Conservation (phyloP, 2,329 filamentous ascomycete species). For the Trichoderma atroviride region DNA sequence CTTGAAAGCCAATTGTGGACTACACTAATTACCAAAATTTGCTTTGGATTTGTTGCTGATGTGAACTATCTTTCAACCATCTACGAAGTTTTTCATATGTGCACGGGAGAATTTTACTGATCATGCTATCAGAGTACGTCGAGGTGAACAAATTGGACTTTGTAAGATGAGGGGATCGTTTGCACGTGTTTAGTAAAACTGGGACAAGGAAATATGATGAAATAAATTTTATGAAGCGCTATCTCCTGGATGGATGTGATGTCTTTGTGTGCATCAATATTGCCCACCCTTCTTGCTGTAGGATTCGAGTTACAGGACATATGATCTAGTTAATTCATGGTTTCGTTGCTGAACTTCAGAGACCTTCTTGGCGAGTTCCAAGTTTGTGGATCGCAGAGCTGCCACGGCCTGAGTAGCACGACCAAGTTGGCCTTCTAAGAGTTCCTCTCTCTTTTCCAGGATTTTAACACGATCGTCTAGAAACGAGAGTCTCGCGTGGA, state of each 20-base stretch:
- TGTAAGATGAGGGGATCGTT: background rate
- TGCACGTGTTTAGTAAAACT: background rate
- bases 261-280: background rate
- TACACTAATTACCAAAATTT: constrained; percentile 11
- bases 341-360: constrained; percentile 24
- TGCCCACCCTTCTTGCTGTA: background rate
- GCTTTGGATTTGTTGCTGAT: background rate
- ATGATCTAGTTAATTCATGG: constrained; percentile 18
- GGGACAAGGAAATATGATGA: constrained; percentile 6
- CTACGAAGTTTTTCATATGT: constrained; percentile 5
- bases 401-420: constrained; percentile 6
- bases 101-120: background rate
- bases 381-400: constrained; percentile 12
- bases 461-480: constrained; percentile 23
- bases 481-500: constrained; percentile 15
- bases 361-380: constrained; percentile 21
- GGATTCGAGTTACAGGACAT: background rate
- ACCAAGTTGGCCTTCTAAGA: constrained; percentile 10
- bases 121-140: background rate
- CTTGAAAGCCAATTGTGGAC: background rate
- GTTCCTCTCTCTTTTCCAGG: constrained; percentile 16
- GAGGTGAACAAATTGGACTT: background rate
- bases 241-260: background rate
- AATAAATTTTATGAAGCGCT: background rate
- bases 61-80: constrained; percentile 10